Conservation (phyloP, 176 grass and related monocot genomes). For the Pontederia crassipes region DNA sequence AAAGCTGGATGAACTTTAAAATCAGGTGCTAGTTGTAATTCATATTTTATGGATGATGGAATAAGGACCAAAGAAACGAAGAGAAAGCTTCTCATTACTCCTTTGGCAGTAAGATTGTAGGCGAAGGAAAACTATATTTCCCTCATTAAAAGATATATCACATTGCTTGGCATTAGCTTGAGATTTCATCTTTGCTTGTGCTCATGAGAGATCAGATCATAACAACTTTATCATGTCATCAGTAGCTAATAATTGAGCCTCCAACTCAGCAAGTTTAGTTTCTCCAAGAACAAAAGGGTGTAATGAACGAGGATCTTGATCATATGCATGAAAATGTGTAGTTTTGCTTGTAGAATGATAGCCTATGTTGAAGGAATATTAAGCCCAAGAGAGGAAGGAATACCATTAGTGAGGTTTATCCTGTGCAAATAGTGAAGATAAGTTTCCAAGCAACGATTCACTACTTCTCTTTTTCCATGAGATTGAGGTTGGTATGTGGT, state of each 20-base stretch:
- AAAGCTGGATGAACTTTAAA: neutral
- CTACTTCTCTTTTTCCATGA: constrained; percentile 2
- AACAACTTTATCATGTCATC: neutral
- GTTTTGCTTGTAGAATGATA: neutral
- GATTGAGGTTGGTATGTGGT: constrained; percentile 7
- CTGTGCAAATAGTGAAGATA: neutral
- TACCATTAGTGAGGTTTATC: neutral
- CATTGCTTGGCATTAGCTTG: too few relatives aligned
- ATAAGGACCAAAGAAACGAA: constrained; percentile 2
- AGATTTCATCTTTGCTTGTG: too few relatives aligned
- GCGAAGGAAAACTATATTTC: neutral
- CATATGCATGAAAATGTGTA: constrained; percentile 2
- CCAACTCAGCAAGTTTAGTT: neutral
- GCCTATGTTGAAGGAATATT: neutral
- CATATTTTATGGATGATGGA: neutral
- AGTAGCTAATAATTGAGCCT: neutral
- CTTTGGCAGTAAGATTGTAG: neutral
- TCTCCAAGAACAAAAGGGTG: neutral
- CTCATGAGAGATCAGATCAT: neutral
- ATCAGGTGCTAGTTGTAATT: neutral
- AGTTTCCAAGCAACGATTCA: neutral
- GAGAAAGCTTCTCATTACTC: neutral
- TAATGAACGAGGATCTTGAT: neutral
- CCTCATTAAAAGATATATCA: too few relatives aligned
- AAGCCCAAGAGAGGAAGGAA: neutral